Percentiles rank a stretch among this genome's conserved stretches.
These are phyloP conservation scores for Volutella citrinella DNA, from an alignment of 2,329 filamentous ascomycete species.

Conservation along the genomic window DNA sequence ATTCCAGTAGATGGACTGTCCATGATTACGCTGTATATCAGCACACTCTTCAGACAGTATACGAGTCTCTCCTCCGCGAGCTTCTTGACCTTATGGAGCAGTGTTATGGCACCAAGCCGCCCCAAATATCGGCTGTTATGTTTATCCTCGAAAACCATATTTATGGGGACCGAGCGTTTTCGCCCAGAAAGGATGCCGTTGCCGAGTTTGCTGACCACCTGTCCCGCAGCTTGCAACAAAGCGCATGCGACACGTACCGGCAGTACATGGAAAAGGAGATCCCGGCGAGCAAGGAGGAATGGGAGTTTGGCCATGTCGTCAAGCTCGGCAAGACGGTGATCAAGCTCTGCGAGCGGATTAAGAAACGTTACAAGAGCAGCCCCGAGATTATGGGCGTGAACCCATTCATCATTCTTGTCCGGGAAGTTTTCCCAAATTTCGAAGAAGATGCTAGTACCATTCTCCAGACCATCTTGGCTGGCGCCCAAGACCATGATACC, in stretches of 20 bases:
- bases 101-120: slow-evolving; percentile 86
- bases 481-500: slow-evolving; percentile 63
- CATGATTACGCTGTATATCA: slow-evolving; percentile 70
- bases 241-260: slow-evolving; percentile 77
- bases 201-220: slow-evolving; percentile 71
- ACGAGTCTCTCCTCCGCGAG: slow-evolving; percentile 82
- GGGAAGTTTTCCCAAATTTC: slow-evolving; percentile 84
- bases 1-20: slow-evolving; percentile 62
- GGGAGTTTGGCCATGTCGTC: slow-evolving; percentile 90
- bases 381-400: slow-evolving; percentile 79
- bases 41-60: slow-evolving; percentile 68
- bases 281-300: slow-evolving; percentile 74
- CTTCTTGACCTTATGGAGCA: slow-evolving; percentile 84
- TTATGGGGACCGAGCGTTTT: slow-evolving; percentile 73
- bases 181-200: slow-evolving; percentile 65
- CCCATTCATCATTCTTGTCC: slow-evolving; percentile 67
- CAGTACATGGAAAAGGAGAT: slow-evolving; percentile 76
- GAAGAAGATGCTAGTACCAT: slow-evolving; percentile 86
- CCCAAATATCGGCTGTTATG: slow-evolving; percentile 75
- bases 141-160: slow-evolving; percentile 80
- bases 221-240: slow-evolving; percentile 67
- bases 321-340: slow-evolving; percentile 83
- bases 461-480: slow-evolving; percentile 74
- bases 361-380: slow-evolving; percentile 87
- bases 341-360: slow-evolving; percentile 81